Evolutionary conservation across 306 rosid species (phyloP).

Genomic region (Ammopiptanthus mongolicus): DNA sequence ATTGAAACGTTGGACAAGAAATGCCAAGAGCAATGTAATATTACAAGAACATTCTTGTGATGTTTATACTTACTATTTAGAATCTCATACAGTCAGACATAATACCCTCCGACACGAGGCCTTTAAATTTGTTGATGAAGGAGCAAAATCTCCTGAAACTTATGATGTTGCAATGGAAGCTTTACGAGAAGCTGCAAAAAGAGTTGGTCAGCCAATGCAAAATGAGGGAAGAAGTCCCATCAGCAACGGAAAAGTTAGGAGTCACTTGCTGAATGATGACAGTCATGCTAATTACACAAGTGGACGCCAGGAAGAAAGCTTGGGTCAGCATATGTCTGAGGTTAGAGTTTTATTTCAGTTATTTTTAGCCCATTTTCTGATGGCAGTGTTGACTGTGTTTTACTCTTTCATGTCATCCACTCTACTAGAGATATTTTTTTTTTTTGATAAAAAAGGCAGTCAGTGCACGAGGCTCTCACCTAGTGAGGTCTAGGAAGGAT

Average conservation of each 20-base stretch:
- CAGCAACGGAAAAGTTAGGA: slow-evolving; percentile 59
- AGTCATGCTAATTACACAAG: slow-evolving; percentile 36
- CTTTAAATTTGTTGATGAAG: slow-evolving; percentile 84
- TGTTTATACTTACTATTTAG: slow-evolving; percentile 78
- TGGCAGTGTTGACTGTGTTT: slow-evolving; percentile 7
- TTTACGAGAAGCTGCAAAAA: slow-evolving; percentile 70
- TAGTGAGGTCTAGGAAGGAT: no score
- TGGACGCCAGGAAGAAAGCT: slow-evolving; percentile 44
- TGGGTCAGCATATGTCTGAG: slow-evolving; percentile 65
- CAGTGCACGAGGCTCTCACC: no score
- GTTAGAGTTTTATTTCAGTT: slow-evolving; percentile 40
- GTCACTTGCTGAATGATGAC: slow-evolving; percentile 38
- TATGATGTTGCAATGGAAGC: slow-evolving; percentile 64
- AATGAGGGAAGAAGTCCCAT: slow-evolving; percentile 44
- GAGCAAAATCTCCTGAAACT: slow-evolving; percentile 63
- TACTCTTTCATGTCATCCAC: slow-evolving; percentile 16
- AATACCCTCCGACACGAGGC: slow-evolving; percentile 83
- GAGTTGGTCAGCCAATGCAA: slow-evolving; percentile 54
- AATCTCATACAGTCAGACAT: slow-evolving; percentile 94
- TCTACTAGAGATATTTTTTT: slow-evolving; percentile 7
- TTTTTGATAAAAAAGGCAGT: no score
- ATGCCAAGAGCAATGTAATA: slow-evolving; percentile 89
- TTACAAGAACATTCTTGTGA: slow-evolving; percentile 74
- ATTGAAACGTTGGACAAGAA: slow-evolving; percentile 96
- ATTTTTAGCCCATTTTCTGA: slow-evolving; percentile 1